Evolutionary conservation across 805 yeast species (phyloP), one percentile per base, ranked within the genome.

Genomic region (Lachancea lanzarotensis): DNA sequence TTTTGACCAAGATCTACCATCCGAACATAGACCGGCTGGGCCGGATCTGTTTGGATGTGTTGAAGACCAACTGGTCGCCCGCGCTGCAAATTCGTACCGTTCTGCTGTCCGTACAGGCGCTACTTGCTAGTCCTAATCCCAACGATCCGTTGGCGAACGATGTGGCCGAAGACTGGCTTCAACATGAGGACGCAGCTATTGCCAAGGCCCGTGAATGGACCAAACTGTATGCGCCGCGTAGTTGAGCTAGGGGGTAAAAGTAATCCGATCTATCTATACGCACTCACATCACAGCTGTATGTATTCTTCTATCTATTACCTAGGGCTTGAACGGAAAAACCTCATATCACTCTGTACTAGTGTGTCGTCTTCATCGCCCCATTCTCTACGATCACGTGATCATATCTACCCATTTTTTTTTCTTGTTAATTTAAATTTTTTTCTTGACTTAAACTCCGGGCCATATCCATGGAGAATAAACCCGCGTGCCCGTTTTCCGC

Each of bases 71-170:
- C 68, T 93, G 98, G 98, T 85, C 95, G 9, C 98, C 98, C 3
- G 98, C 98, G 0, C 72, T 91, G 48, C 98, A 93, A 64, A 93
- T 93, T 52, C 76, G 98, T 65, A 93, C 98, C 8, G 84, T 93
- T 19, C 70, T 93, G 50, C 72, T 93, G 45, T 86, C 96, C 9
- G 84, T 93, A 47, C 98, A 93, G 67, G 97, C 98, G 0, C 70
- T 93, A 45, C 69, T 93, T 42, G 96, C 95, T 2, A 89, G 96
- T 4, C 98, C 98, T 10, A 93, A 93, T 57, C 98, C 98, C 2
- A 96, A 93, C 62, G 98, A 93, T 66, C 98, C 98, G 1, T 73
- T 93, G 54, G 98, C 98, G 16, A 93, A 93, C 59, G 98, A 93
- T 53, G 98, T 93, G 34, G 98, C 98, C 2, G 90, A 88, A 54